These are phyloP conservation scores for Vitis hybrid DNA, from an alignment of 177 flowering plant species.

Conservation along the genomic window DNA sequence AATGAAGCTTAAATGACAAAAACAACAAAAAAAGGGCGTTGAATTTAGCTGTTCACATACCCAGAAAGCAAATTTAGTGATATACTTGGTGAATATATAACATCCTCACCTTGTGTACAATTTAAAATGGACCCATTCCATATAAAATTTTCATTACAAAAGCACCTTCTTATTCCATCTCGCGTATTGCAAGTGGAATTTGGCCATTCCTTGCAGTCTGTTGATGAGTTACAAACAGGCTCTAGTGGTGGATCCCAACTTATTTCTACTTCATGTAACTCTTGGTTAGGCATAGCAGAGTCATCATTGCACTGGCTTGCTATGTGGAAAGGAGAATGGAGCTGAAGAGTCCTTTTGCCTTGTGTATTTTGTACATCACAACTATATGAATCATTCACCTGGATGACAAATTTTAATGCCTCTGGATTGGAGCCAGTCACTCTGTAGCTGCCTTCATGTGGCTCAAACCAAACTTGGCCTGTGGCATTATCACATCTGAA, in stretches of 20 bases:
- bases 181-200: conserved; percentile 25
- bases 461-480: conserved; percentile 26
- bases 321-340: conserved; percentile 22
- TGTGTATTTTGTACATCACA: conserved; percentile 5
- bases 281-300: no score
- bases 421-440: conserved; percentile 27
- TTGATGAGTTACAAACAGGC: conserved; percentile 21
- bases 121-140: conserved; percentile 27
- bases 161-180: conserved; percentile 30
- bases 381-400: conserved; percentile 9
- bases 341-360: background rate
- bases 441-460: conserved; percentile 20
- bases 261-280: conserved; percentile 24
- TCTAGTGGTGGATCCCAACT: conserved; percentile 32
- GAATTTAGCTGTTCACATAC: no score
- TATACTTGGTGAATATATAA: no score
- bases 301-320: conserved; percentile 16
- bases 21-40: no score
- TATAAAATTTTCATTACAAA: conserved; percentile 20
- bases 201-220: conserved; percentile 39
- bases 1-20: no score
- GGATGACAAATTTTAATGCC: conserved; percentile 26
- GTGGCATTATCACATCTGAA: conserved; percentile 32
- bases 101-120: conserved; percentile 27
- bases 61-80: no score